Evolutionary conservation across 1,284 basidiomycete genomes (phyloP).

Genomic region (Microbotryum scabiosae): DNA sequence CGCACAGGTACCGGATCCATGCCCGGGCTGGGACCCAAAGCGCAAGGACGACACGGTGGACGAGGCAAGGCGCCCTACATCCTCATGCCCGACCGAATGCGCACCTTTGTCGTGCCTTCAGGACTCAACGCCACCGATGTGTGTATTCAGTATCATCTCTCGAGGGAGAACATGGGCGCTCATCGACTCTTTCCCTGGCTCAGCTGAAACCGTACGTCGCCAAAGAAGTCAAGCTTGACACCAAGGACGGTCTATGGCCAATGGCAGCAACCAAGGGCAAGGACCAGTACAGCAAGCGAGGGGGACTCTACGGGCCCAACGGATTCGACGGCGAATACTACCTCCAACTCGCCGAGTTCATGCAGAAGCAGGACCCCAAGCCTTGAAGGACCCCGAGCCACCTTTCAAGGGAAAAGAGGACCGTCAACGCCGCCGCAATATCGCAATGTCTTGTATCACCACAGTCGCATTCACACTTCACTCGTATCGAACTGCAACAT

Average conservation of each 20-base stretch:
- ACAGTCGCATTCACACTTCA: no score
- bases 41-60: conserved; percentile 27
- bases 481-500: no score
- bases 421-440: no score
- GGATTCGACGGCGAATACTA: conserved; percentile 37
- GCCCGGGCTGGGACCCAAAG: conserved; percentile 34
- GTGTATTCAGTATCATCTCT: not conserved
- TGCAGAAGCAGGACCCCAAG: not conserved
- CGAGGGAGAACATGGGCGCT: not conserved
- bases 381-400: no score
- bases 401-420: no score
- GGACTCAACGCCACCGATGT: conserved; percentile 21
- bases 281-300: conserved; percentile 14
- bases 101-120: conserved; percentile 33
- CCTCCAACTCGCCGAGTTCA: conserved; percentile 31
- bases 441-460: no score
- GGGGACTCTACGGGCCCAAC: conserved; percentile 26
- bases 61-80: conserved; percentile 34
- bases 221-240: conserved; percentile 22
- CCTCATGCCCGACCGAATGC: conserved; percentile 33
- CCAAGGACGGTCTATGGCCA: conserved; percentile 28
- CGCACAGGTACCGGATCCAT: conserved; percentile 32
- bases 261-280: conserved; percentile 28
- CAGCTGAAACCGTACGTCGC: conserved; percentile 35
- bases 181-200: not conserved